Percentiles rank a stretch among this genome's conserved stretches.
Evolutionary conservation across 2,329 filamentous ascomycete genomes (phyloP).

Genomic region (Aspergillus brasiliensis): DNA sequence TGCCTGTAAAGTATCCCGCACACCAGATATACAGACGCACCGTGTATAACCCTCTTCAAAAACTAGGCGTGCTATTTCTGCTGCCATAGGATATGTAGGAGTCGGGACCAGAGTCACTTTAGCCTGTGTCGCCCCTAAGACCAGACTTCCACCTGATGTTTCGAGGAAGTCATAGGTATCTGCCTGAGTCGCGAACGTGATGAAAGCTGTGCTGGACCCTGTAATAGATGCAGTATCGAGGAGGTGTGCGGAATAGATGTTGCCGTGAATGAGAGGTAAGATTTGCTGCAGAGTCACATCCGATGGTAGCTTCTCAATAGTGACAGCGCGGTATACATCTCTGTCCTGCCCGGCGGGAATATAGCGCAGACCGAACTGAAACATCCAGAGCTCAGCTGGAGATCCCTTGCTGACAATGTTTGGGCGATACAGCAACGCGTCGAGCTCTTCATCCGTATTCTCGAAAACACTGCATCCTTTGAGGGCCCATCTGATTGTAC

Average conservation of each 20-base stretch:
- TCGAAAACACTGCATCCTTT: slow-evolving; percentile 26
- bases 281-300: slow-evolving; percentile 26
- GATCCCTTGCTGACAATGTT: slow-evolving; percentile 12
- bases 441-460: slow-evolving; percentile 22
- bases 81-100: slow-evolving; percentile 34
- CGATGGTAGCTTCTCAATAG: slow-evolving; percentile 29
- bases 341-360: slow-evolving; percentile 23
- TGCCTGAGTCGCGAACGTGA: slow-evolving; percentile 31
- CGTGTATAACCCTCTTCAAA: slow-evolving; percentile 28
- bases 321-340: slow-evolving; percentile 34
- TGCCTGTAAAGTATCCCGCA: slow-evolving; percentile 10
- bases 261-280: slow-evolving; percentile 27
- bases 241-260: slow-evolving; percentile 32
- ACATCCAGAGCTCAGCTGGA: slow-evolving; percentile 25
- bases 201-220: slow-evolving; percentile 33
- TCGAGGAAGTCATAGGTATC: slow-evolving; percentile 28
- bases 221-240: slow-evolving; percentile 31
- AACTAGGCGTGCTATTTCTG: slow-evolving; percentile 24
- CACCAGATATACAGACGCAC: slow-evolving; percentile 24
- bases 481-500: slow-evolving; percentile 25
- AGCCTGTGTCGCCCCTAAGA: slow-evolving; percentile 20
- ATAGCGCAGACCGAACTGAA: slow-evolving; percentile 37
- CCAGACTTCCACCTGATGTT: slow-evolving; percentile 21
- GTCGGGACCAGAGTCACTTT: slow-evolving; percentile 29
- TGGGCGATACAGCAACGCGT: slow-evolving; percentile 14